These are phyloP conservation scores for Dioszegia hungarica DNA, from an alignment of 768 basidiomycete genomes.

Conservation along the genomic window DNA sequence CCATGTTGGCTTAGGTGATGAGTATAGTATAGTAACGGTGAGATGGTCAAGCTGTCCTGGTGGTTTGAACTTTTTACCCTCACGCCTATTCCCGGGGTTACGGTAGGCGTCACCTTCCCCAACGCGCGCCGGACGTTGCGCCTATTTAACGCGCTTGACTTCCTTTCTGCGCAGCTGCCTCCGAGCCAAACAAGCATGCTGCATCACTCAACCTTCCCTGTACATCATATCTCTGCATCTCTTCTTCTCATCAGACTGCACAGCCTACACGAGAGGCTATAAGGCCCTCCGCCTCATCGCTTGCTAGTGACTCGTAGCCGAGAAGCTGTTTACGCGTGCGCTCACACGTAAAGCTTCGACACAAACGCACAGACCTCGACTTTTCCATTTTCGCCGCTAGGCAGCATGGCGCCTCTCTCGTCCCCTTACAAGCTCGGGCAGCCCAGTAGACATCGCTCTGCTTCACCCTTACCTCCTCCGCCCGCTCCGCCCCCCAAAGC, in stretches of 20 bases:
- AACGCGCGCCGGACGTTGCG: neutral
- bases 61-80: neutral
- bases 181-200: slow-evolving; percentile 6
- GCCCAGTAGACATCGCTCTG: neutral
- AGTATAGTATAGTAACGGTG: neutral
- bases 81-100: no score
- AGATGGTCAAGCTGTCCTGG: neutral
- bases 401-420: slow-evolving; percentile 1
- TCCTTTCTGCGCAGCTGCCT: neutral
- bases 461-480: slow-evolving; percentile 17
- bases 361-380: neutral
- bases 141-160: neutral
- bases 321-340: no score
- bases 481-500: slow-evolving; percentile 28
- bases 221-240: no score
- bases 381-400: neutral
- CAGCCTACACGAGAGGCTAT: no score
- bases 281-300: no score
- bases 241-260: neutral
- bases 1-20: neutral
- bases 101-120: no score
- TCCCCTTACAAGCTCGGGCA: slow-evolving; percentile 5
- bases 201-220: slow-evolving; percentile 2
- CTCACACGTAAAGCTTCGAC: no score
- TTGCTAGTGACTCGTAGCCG: no score